Evolutionary conservation across 106 monocot species (phyloP).

Genomic region (Xerophyta viscosa): DNA sequence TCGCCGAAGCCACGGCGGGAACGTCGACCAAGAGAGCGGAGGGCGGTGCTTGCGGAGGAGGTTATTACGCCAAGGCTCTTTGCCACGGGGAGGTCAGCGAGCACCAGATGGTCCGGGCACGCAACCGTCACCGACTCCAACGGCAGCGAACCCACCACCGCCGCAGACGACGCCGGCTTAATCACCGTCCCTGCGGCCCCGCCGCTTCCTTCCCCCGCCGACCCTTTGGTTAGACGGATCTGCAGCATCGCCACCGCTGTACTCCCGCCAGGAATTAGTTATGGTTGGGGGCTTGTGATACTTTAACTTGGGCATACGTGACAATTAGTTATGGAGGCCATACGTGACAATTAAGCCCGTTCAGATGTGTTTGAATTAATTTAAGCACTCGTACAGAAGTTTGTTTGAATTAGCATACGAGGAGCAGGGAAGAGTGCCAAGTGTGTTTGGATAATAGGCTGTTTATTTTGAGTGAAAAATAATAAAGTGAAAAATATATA

Average conservation of each 20-base stretch:
- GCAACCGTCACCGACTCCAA: conserved; percentile 8
- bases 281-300: too few relatives aligned
- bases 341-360: too few relatives aligned
- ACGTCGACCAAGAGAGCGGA: conserved; percentile 2
- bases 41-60: not conserved
- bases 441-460: too few relatives aligned
- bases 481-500: too few relatives aligned
- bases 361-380: too few relatives aligned
- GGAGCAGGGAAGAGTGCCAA: too few relatives aligned
- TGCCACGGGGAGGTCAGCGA: conserved; percentile 8
- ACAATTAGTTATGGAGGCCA: too few relatives aligned
- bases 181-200: not conserved
- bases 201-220: not conserved
- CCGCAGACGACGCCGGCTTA: not conserved
- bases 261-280: too few relatives aligned
- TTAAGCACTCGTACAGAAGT: too few relatives aligned
- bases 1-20: conserved; percentile 16
- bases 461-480: too few relatives aligned
- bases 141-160: not conserved
- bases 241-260: conserved; percentile 10
- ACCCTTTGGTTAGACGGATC: not conserved
- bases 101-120: conserved; percentile 6
- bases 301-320: too few relatives aligned
- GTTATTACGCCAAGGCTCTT: conserved; percentile 6
- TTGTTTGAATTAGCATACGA: too few relatives aligned